Evolutionary conservation across 2,329 filamentous ascomycete species (phyloP), one percentile per base, ranked within the genome.

Genomic region (Colletotrichum higginsianum): DNA sequence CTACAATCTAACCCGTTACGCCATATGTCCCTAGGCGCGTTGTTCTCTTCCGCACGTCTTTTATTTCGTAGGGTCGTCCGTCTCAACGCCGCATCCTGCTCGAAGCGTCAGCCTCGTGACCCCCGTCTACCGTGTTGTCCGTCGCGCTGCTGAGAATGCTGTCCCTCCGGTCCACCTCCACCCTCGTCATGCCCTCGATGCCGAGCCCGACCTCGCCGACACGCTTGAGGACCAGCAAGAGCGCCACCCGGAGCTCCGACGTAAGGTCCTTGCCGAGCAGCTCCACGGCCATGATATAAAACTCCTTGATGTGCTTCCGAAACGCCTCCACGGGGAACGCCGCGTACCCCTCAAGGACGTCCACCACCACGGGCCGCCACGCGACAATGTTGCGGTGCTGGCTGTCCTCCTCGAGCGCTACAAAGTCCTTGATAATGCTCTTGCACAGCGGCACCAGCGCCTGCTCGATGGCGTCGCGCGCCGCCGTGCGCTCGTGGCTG

Each of bases 321-420:
- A 99, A 99, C 53, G 94, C 93, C 30, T 91, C 88, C 21, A 90
- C 87, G 0, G 94, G 93, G 84, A 98, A 98, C 8, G 90, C 92
- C 0, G 92, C 91, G 80, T 96, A 98, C 1, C 96, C 96, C 78
- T 99, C 96, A 12, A 99, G 86, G 11, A 99, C 96, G 79, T 98
- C 96, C 21, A 99, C 95, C 2, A 99, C 96, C 0, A 99, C 96
- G 0, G 96, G 96, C 21, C 96, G 89, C 96, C 96, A 99, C 0
- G 97, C 97, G 35, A 97, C 90, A 66, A 99, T 98, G 82, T 99
- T 99, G 67, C 96, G 89, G 80, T 98, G 95, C 82, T 99, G 96
- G 38, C 94, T 97, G 79, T 99, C 97, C 80, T 98, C 95, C 79
- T 98, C 96, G 3, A 99, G 90, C 4, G 88, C 86, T 13, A 94